Conservation (phyloP, 495 filamentous ascomycete species). For the Penicillium odoratum region DNA sequence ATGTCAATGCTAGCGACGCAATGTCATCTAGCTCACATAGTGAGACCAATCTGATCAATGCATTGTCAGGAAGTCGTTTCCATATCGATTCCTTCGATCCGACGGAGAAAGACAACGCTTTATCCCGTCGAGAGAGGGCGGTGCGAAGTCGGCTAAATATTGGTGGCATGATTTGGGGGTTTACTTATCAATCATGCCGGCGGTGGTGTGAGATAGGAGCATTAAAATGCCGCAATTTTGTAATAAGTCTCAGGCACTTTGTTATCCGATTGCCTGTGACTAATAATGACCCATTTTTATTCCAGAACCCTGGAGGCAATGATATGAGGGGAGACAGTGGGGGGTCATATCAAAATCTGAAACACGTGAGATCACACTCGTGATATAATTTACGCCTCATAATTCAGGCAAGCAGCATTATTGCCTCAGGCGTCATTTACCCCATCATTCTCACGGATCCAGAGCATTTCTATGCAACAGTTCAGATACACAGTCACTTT, state of each 20-base stretch:
- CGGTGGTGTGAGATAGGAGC: background rate
- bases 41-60: constrained; percentile 23
- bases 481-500: background rate
- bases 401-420: background rate
- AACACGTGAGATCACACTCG: background rate
- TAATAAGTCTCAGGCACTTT: background rate
- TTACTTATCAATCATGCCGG: constrained; percentile 9
- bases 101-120: constrained; percentile 4
- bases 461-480: background rate
- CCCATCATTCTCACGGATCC: background rate
- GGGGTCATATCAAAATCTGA: background rate
- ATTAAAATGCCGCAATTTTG: background rate
- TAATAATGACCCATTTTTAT: background rate
- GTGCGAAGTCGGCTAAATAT: constrained; percentile 20
- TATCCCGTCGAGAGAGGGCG: constrained; percentile 17
- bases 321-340: background rate
- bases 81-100: constrained; percentile 15
- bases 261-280: background rate
- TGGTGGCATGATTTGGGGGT: constrained; percentile 14
- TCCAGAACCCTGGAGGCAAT: background rate
- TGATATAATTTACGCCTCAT: background rate
- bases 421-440: background rate
- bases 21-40: constrained; percentile 27
- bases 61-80: constrained; percentile 25
- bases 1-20: constrained; percentile 22